A percentile compares a stretch with the other conserved stretches of the same genome.
Conservation (phyloP, 768 basidiomycete species). For the Pulveroboletus ravenelii region DNA sequence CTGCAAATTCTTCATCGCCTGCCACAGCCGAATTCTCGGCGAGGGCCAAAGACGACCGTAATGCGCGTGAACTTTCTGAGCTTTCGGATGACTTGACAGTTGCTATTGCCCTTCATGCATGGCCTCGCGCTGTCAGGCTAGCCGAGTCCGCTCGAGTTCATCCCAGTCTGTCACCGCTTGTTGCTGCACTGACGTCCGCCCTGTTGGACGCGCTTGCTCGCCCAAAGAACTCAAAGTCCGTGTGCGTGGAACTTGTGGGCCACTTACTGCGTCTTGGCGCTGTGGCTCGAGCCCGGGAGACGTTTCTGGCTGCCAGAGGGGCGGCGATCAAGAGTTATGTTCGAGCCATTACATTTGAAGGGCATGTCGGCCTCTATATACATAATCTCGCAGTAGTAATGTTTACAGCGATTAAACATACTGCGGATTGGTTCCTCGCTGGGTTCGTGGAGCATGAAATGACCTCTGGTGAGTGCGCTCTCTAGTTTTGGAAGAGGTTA, state of each 20-base stretch:
- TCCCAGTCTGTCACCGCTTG: constrained; percentile 57
- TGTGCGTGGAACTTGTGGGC: constrained; percentile 64
- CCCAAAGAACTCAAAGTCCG: constrained; percentile 72
- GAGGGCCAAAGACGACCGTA: constrained; percentile 74
- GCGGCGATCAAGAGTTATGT: constrained; percentile 71
- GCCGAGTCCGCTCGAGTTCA: constrained; percentile 82
- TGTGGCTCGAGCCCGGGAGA: constrained; percentile 70
- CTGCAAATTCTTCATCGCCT: constrained; percentile 38
- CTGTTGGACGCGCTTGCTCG: constrained; percentile 71
- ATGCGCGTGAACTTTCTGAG: constrained; percentile 83
- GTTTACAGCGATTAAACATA: constrained; percentile 95
- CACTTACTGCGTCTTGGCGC: constrained; percentile 73
- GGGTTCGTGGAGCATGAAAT: constrained; percentile 96
- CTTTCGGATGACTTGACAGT: constrained; percentile 91
- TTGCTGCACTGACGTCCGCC: constrained; percentile 61
- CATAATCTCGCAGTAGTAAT: constrained; percentile 83
- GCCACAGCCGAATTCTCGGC: constrained; percentile 39
- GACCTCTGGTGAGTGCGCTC: constrained; percentile 67
- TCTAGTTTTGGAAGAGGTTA: neutral
- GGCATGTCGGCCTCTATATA: constrained; percentile 80
- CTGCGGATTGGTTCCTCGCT: constrained; percentile 95
- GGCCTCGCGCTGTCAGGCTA: constrained; percentile 80
- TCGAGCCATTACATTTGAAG: constrained; percentile 87
- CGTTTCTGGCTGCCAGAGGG: constrained; percentile 76
- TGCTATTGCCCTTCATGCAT: constrained; percentile 82